phyloP scores from a whole-genome alignment of 1,139 yeast species.

The Hansenula sp. region DNA sequence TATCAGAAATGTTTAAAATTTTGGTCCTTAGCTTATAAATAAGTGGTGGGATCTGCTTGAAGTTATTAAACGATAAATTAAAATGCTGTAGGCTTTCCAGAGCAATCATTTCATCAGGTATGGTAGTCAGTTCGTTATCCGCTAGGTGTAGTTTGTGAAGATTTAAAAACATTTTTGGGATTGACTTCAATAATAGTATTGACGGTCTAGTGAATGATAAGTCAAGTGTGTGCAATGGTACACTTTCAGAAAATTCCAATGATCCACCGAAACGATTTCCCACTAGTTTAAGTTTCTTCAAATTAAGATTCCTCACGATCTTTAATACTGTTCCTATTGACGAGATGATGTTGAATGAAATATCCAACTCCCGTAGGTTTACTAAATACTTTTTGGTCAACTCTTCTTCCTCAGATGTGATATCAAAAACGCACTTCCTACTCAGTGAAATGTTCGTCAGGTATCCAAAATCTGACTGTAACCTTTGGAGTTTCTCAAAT shows the following conservation, averaged over 20 bases:
- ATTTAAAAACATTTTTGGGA: conserved; percentile 40
- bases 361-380: conserved; percentile 44
- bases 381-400: conserved; percentile 3
- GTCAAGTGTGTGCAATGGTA: conserved; percentile 25
- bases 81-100: conserved; percentile 24
- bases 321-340: conserved; percentile 36
- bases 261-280: conserved; percentile 50
- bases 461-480: conserved; percentile 43
- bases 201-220: conserved; percentile 26
- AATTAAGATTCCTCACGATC: conserved; percentile 31
- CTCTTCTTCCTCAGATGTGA: conserved; percentile 6
- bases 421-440: conserved; percentile 29
- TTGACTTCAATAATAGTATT: conserved; percentile 21
- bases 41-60: conserved; percentile 21
- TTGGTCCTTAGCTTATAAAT: conserved; percentile 6
- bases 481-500: conserved; percentile 47
- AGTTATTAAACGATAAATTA: conserved; percentile 44
- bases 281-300: conserved; percentile 49
- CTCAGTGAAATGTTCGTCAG: conserved; percentile 51
- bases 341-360: conserved; percentile 57
- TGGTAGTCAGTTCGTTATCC: conserved; percentile 31
- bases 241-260: conserved; percentile 2
- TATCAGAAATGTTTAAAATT: conserved; percentile 20
- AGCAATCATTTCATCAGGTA: not conserved
- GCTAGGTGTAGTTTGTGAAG: conserved; percentile 43